These are phyloP conservation scores for Scolecobasidium constrictum DNA, from an alignment of 2,329 filamentous ascomycete species.

Conservation along the genomic window DNA sequence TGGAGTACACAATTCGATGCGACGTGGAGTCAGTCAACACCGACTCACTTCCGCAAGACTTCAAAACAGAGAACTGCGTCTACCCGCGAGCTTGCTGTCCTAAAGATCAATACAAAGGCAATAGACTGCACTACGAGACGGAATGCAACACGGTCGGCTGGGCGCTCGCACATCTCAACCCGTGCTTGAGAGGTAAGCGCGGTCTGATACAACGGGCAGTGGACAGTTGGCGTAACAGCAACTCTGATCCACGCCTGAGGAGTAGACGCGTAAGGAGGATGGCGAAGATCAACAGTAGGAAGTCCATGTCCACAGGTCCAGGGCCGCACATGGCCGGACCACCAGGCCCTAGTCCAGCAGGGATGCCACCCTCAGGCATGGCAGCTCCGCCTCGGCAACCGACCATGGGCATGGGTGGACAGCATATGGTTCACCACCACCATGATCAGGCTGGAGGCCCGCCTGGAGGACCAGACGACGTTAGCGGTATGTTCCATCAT, in stretches of 20 bases:
- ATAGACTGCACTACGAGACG: constrained; percentile 90
- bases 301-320: constrained; percentile 53
- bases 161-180: constrained; percentile 89
- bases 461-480: constrained; percentile 60
- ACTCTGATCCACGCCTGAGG: constrained; percentile 83
- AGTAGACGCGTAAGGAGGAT: constrained; percentile 87
- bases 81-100: constrained; percentile 90
- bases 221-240: constrained; percentile 98
- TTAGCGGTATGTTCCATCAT: constrained; percentile 98
- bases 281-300: constrained; percentile 90
- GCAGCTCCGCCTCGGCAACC: constrained; percentile 52
- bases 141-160: constrained; percentile 99
- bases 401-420: constrained; percentile 55
- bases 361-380: constrained; percentile 55
- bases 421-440: constrained; percentile 56
- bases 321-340: constrained; percentile 56
- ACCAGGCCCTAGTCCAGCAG: constrained; percentile 47
- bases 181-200: constrained; percentile 80
- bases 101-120: constrained; percentile 94
- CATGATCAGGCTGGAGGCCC: constrained; percentile 59
- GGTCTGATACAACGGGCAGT: constrained; percentile 94
- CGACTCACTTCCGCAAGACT: constrained; percentile 72
- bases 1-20: constrained; percentile 98
- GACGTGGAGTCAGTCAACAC: constrained; percentile 95
- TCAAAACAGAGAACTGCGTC: constrained; percentile 97